Base-by-base conservation (phyloP, 176 grass and related monocot genomes). In the Oryza glumipatula region DNA sequence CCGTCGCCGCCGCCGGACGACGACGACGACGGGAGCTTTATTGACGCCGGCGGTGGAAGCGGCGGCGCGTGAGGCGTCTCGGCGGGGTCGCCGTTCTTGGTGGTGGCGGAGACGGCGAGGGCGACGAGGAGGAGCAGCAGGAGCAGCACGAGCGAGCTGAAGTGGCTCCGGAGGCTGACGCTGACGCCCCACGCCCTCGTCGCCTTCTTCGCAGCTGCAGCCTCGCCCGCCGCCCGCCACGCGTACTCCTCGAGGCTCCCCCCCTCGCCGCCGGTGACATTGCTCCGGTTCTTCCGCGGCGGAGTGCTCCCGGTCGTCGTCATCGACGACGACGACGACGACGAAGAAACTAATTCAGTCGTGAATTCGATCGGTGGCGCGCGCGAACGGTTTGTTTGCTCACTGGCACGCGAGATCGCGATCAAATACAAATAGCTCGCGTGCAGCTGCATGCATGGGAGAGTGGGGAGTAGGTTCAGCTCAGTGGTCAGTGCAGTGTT, bases 141-240 rank as follows among this genome's bases (percentile, higher is more conserved):
- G 33, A 97, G 35, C 0, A 84, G 85, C 61, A 89, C 11, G 41
- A 92, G 26, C 44, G 78, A 81, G 32, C 88, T 94, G 80, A 94
- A 87, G 51, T 84, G 86, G 72, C 73, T 82, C 10, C 81, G 85
- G 32, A 85, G 51, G 52, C 85, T 67, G 72, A 84, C 21, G 8
- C 10, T 82, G 51, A 83, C 52, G 70, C 76, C 76, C 64, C 82
- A 85, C 44, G 76, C 73, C 51, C 56, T 76, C 19, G 38, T 58
- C 43, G 60, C 10, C 79, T 82, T 82, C 84, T 44, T 76, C 0
- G 19, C 35, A 4, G 19, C 28, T 28, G 28, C 32, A 16, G 56
- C 47, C 36, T 54, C 32, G 51, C 15, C 24, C 74, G 9, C 24
- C 74, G 9, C 49, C 64, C 36, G 64, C 71, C 71, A 81, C 43